Base-by-base conservation (phyloP, 371 early-diverging fungal species). In the Circinella minor region DNA sequence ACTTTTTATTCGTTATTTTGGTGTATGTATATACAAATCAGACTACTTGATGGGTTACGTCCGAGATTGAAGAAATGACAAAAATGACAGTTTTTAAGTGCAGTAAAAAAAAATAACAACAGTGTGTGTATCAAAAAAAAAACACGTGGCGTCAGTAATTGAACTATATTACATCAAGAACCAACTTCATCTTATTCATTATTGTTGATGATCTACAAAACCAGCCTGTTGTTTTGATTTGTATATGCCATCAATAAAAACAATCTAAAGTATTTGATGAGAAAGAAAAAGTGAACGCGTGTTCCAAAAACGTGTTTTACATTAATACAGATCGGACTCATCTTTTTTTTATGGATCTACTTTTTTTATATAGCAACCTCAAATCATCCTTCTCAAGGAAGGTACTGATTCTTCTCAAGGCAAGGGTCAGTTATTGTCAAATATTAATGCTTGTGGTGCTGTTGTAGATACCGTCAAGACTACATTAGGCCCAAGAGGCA, bases 341-440 rank as follows among this genome's bases (percentile, higher is more conserved):
- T 62, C 62, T 6, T 62, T 39, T 62, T 39, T 36, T 60, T 10
- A 27, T 60, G 17, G 27, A 60, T 34, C 60, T 10, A 39, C 6
- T 62, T 62, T 11, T 55, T 17, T 62, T 43, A 3, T 55, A 5
- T 80, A 92, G 97, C 97, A 96, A 92, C 98, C 99, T 37, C 98
- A 96, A 91, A 95, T 99, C 78, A 97, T 99, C 80, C 91, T 99
- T 78, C 92, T 99, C 66, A 96, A 96, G 86, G 99, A 99, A 87
- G 98, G 99, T 61, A 99, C 98, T 54, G 99, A 99, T 83, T 92
- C 97, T 49, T 95, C 99, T 62, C 99, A 99, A 87, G 99, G 99
- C 65, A 96, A 92, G 77, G 96, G 97, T 48, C 99, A 99, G 79
- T 91, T 99, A 54, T 84, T 99, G 71, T 95, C 97, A 74, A 99